A percentile compares a stretch with the other conserved stretches of the same genome.
Evolutionary conservation across 2,329 filamentous ascomycete genomes (phyloP).

Genomic region (Botrytis galanthina): DNA sequence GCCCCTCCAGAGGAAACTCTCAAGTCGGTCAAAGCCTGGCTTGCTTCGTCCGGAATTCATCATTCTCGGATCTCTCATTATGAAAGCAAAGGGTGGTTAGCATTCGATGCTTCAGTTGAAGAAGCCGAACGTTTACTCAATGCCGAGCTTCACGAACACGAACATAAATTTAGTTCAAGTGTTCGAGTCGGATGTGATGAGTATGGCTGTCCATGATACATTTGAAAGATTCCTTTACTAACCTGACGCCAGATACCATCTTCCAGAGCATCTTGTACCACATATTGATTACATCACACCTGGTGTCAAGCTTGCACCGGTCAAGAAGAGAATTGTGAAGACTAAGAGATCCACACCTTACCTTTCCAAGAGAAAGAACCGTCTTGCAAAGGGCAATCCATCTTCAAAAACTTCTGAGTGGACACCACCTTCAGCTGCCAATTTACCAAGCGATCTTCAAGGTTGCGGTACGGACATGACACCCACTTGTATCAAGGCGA

Average conservation of each 20-base stretch:
- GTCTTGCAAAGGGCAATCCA: background rate
- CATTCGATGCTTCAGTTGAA: conserved; percentile 39
- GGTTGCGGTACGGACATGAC: conserved; percentile 27
- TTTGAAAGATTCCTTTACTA: background rate
- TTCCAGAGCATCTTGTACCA: conserved; percentile 42
- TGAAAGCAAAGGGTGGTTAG: conserved; percentile 39
- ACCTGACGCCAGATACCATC: conserved; percentile 38
- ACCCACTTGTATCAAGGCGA: conserved; percentile 29
- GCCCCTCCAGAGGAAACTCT: conserved; percentile 36
- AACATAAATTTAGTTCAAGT: conserved; percentile 33
- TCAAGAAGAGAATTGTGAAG: conserved; percentile 26
- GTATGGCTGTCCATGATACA: conserved; percentile 23
- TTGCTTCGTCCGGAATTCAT: conserved; percentile 38
- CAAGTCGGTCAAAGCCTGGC: conserved; percentile 39
- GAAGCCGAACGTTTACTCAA: conserved; percentile 40
- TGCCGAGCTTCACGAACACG: conserved; percentile 40
- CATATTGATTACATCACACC: conserved; percentile 50
- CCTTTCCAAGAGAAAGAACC: conserved; percentile 12
- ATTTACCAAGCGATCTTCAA: conserved; percentile 21
- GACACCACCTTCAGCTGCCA: conserved; percentile 12
- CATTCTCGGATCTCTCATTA: conserved; percentile 37
- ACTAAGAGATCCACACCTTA: conserved; percentile 18
- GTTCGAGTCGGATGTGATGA: conserved; percentile 39
- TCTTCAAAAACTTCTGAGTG: background rate
- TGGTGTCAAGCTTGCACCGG: conserved; percentile 40